These are phyloP conservation scores for Tricholoma terreum DNA, from an alignment of 768 basidiomycete genomes.

Conservation along the genomic window DNA sequence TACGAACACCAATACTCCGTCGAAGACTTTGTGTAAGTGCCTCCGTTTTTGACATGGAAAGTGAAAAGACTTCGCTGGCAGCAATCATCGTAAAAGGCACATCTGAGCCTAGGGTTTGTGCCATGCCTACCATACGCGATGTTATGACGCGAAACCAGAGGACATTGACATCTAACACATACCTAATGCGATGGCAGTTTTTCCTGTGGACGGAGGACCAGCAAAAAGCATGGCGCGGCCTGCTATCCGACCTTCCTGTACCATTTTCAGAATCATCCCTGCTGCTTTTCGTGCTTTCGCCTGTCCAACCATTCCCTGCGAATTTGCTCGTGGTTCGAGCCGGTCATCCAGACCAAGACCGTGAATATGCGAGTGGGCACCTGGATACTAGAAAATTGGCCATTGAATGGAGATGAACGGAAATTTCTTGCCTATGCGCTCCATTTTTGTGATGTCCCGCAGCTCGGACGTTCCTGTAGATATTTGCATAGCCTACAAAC, in stretches of 20 bases:
- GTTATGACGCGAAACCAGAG: neutral
- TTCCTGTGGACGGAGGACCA: slow-evolving; percentile 95
- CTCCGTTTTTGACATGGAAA: slow-evolving; percentile 98
- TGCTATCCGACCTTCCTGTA: slow-evolving; percentile 92
- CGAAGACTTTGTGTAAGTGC: slow-evolving; percentile 96
- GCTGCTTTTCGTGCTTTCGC: slow-evolving; percentile 95
- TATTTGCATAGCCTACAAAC: slow-evolving; percentile 57
- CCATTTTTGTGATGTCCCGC: slow-evolving; percentile 88
- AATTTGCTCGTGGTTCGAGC: slow-evolving; percentile 83
- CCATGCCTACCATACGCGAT: slow-evolving; percentile 68
- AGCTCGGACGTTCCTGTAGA: slow-evolving; percentile 75
- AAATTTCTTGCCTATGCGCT: slow-evolving; percentile 69
- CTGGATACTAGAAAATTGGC: slow-evolving; percentile 34
- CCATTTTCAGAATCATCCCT: slow-evolving; percentile 97
- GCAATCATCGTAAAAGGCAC: slow-evolving; percentile 99
- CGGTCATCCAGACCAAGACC: slow-evolving; percentile 92
- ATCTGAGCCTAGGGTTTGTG: slow-evolving; percentile 88
- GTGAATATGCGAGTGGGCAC: slow-evolving; percentile 92
- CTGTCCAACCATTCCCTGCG: slow-evolving; percentile 98
- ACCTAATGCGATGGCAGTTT: slow-evolving; percentile 98
- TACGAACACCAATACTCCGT: slow-evolving; percentile 93
- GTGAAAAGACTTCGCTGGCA: slow-evolving; percentile 95
- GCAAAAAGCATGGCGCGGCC: slow-evolving; percentile 97
- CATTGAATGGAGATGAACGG: neutral
- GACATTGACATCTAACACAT: slow-evolving; percentile 20